Conservation (phyloP, 495 filamentous ascomycete species). For the Penicillium soppii region DNA sequence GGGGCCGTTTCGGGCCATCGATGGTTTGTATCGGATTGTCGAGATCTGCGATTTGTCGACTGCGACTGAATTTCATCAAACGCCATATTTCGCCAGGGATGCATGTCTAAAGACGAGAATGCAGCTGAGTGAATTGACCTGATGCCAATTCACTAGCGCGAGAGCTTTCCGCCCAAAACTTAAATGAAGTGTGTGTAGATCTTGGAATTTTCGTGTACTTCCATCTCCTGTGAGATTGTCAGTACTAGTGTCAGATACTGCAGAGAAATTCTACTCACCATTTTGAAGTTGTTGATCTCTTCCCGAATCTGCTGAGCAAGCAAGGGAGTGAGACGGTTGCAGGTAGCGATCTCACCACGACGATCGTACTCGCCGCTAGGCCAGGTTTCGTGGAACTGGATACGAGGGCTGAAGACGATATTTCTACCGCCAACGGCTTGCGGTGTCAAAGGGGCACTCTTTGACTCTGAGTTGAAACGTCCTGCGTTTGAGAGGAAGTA, state of each 20-base stretch:
- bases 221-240: constrained; percentile 82
- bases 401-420: constrained; percentile 89
- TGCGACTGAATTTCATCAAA: constrained; percentile 14
- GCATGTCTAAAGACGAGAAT: constrained; percentile 33
- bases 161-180: constrained; percentile 30
- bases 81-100: constrained; percentile 27
- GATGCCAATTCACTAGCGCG: constrained; percentile 7
- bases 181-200: constrained; percentile 99
- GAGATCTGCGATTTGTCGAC: neutral
- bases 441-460: constrained; percentile 78
- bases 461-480: constrained; percentile 62
- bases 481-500: constrained; percentile 74
- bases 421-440: constrained; percentile 62
- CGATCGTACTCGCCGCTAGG: constrained; percentile 93
- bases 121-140: constrained; percentile 11
- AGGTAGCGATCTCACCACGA: constrained; percentile 93
- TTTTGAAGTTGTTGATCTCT: constrained; percentile 98
- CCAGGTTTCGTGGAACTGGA: constrained; percentile 96
- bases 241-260: constrained; percentile 13
- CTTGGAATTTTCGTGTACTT: constrained; percentile 97
- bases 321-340: constrained; percentile 95
- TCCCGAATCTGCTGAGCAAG: constrained; percentile 99
- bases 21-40: neutral
- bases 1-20: neutral
- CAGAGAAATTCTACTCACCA: constrained; percentile 62